Evolutionary conservation across 1,284 basidiomycete species (phyloP).

Genomic region (Kalmanozyma brasiliensis): DNA sequence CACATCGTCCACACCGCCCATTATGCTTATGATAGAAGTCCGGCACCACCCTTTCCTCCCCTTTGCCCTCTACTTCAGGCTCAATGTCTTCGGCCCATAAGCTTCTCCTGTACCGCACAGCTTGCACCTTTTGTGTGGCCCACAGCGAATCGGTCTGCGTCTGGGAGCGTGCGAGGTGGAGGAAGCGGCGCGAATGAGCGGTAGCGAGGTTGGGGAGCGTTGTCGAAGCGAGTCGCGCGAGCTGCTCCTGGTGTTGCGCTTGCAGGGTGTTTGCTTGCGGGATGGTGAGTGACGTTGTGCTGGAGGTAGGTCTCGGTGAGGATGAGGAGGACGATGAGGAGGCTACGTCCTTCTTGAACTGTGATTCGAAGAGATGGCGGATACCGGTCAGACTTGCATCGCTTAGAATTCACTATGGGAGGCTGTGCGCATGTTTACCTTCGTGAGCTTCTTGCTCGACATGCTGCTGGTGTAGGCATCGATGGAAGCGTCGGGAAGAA

Average conservation of each 20-base stretch:
- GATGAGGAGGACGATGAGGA: slow-evolving; percentile 9
- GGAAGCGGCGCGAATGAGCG: slow-evolving; percentile 28
- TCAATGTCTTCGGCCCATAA: slow-evolving; percentile 36
- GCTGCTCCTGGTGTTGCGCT: slow-evolving; percentile 35
- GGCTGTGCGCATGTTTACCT: slow-evolving; percentile 8
- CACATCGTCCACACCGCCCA: slow-evolving; percentile 16
- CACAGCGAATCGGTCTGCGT: slow-evolving; percentile 13
- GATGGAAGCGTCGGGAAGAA: not conserved
- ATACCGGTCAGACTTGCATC: not conserved
- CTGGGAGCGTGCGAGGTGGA: slow-evolving; percentile 18
- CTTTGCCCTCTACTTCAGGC: not conserved
- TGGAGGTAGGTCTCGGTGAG: slow-evolving; percentile 2
- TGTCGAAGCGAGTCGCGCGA: slow-evolving; percentile 18
- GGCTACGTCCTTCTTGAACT: slow-evolving; percentile 33
- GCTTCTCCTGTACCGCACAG: slow-evolving; percentile 11
- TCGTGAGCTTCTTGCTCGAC: slow-evolving; percentile 23
- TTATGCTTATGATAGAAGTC: slow-evolving; percentile 38
- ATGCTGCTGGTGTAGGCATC: not conserved
- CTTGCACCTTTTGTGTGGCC: slow-evolving; percentile 10
- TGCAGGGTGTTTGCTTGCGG: slow-evolving; percentile 26
- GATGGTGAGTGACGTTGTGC: not conserved
- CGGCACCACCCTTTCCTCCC: slow-evolving; percentile 11
- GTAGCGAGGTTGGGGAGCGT: slow-evolving; percentile 30
- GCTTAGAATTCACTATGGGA: not conserved
- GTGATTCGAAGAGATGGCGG: not conserved